Base-by-base conservation (phyloP, 495 filamentous ascomycete genomes). In the Penicillium steckii region DNA sequence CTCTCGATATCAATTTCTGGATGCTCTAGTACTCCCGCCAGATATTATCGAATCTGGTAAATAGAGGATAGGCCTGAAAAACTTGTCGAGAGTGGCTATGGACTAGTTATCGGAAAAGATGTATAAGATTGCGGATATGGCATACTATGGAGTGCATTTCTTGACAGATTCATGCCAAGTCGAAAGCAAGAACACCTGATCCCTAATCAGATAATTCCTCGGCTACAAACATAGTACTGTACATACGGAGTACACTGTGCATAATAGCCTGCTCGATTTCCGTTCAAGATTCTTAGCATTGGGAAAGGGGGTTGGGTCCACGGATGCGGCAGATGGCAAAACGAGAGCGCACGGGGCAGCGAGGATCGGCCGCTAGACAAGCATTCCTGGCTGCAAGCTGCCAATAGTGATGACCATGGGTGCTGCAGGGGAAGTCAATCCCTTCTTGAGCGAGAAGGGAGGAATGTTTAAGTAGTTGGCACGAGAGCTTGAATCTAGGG, bases 401-500 rank as follows among this genome's bases (percentile, higher is more conserved):
- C 59, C 53, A 62, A 60, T 60, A 7, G 43, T 19, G 21, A 13
- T 18, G 3, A 22, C 38, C 25, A n/a, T 26, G 38, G 18, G 30
- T 19, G 9, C 45, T 50, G 23, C 22, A 50, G 43, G 32, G 48
- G 35, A 33, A 45, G 45, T 13, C 15, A 27, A 55, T 55, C 47
- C 48, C 13, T 52, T 45, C 26, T 24, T 6, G 38, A 41, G 18
- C 12, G 18, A 41, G 38, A 22, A 41, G 18, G 12, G 23, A 21
- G 47, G 62, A 62, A 65, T 65, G 62, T 42, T 52, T 30, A 8
- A 42, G 33, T 21, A 23, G 26, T 44, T 30, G 38, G 53, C 48
- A 54, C 53, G 47, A 52, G 46, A 49, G 23, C 23, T 25, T 33
- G 30, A 42, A 65, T 56, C 62, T 22, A 65, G 62, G 62, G 62